phyloP scores from a whole-genome alignment of 2,329 filamentous ascomycete genomes.

The Fusarium sp. region DNA sequence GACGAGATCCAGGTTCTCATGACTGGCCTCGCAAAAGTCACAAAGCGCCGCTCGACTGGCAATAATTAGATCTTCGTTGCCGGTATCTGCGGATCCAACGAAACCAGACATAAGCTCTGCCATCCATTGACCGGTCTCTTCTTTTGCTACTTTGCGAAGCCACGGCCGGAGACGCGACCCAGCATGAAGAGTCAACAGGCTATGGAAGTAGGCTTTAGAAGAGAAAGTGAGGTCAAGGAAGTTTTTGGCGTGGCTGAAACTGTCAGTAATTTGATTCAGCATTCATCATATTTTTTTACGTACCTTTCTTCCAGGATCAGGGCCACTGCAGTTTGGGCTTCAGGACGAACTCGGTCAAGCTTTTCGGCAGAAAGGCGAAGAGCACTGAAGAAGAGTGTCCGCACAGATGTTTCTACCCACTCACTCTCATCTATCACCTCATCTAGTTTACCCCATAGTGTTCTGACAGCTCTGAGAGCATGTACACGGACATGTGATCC shows the following conservation, averaged over 20 bases:
- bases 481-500: constrained; percentile 87
- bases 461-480: constrained; percentile 79
- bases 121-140: constrained; percentile 55
- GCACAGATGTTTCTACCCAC: constrained; percentile 49
- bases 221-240: constrained; percentile 63
- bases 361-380: constrained; percentile 86
- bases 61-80: constrained; percentile 79
- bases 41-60: constrained; percentile 74
- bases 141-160: constrained; percentile 51
- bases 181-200: constrained; percentile 61
- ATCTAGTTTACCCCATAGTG: constrained; percentile 62
- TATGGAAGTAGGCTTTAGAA: constrained; percentile 68
- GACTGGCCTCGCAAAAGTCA: constrained; percentile 60
- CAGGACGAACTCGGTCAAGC: constrained; percentile 83
- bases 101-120: constrained; percentile 71
- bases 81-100: constrained; percentile 80
- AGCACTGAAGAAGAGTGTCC: constrained; percentile 59
- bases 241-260: constrained; percentile 48
- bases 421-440: constrained; percentile 13
- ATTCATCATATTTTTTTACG: not conserved
- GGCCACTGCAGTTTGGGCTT: constrained; percentile 67
- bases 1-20: constrained; percentile 56
- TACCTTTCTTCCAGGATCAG: constrained; percentile 60
- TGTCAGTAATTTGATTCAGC: constrained; percentile 39
- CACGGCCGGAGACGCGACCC: constrained; percentile 51